Evolutionary conservation across 2,329 filamentous ascomycete species (phyloP).

Genomic region (Fusarium incarnatum): DNA sequence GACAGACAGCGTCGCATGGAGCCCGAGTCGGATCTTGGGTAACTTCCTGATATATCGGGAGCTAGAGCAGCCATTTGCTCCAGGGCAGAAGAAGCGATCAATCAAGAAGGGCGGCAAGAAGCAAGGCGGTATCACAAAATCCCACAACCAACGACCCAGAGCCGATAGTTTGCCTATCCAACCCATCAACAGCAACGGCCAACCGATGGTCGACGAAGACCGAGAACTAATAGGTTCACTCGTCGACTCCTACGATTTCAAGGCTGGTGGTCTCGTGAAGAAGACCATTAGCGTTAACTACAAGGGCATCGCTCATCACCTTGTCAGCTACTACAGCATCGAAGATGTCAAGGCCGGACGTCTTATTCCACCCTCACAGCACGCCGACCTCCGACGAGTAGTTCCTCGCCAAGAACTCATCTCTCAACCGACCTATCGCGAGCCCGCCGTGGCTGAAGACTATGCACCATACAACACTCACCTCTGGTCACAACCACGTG

Average conservation of each 20-base stretch:
- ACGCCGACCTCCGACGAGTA: slow-evolving; percentile 38
- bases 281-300: slow-evolving; percentile 89
- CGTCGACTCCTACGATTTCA: slow-evolving; percentile 91
- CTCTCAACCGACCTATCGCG: not conserved
- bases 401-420: not conserved
- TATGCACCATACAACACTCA: not conserved
- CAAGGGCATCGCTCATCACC: slow-evolving; percentile 80
- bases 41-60: slow-evolving; percentile 91
- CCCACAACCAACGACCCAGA: slow-evolving; percentile 30
- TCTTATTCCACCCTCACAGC: slow-evolving; percentile 69
- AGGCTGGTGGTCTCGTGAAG: slow-evolving; percentile 84
- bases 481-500: not conserved
- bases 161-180: not conserved
- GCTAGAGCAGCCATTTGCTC: slow-evolving; percentile 79
- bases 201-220: slow-evolving; percentile 47
- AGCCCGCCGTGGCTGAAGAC: not conserved
- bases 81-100: slow-evolving; percentile 86
- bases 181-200: not conserved
- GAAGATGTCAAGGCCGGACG: slow-evolving; percentile 77
- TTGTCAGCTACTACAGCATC: slow-evolving; percentile 89
- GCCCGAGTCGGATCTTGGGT: slow-evolving; percentile 84
- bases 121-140: slow-evolving; percentile 53
- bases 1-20: slow-evolving; percentile 94
- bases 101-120: slow-evolving; percentile 74
- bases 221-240: slow-evolving; percentile 78